Evolutionary conservation across 345 rosid species (phyloP).

Genomic region (Syzygium jambos): DNA sequence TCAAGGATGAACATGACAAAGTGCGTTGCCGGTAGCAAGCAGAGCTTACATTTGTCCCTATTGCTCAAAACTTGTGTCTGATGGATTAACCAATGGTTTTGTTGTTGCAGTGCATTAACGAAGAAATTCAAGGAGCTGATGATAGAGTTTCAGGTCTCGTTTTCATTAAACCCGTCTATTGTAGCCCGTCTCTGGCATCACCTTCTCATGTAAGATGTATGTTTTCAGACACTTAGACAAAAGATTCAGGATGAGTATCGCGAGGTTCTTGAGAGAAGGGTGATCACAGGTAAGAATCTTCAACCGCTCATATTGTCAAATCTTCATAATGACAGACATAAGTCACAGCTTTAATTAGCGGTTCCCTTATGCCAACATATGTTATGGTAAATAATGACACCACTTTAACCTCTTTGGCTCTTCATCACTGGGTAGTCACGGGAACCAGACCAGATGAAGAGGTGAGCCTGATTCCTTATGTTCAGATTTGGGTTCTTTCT

Average conservation of each 20-base stretch:
- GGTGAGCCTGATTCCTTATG: slow-evolving; percentile 25
- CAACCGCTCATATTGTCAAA: not conserved
- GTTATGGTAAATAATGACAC: not conserved
- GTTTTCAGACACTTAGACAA: slow-evolving; percentile 65
- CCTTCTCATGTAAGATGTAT: slow-evolving; percentile 1
- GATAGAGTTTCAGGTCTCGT: slow-evolving; percentile 80
- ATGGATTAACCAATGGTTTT: not conserved
- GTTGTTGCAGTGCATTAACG: slow-evolving; percentile 47
- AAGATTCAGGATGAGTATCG: slow-evolving; percentile 87
- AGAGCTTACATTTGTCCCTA: not conserved
- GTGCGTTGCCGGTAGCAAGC: slow-evolving; percentile 16
- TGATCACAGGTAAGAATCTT: slow-evolving; percentile 54
- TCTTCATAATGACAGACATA: not conserved
- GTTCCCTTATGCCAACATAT: not conserved
- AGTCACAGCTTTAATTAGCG: not conserved
- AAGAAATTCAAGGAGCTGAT: slow-evolving; percentile 59
- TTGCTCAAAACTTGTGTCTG: not conserved
- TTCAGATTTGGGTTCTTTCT: not conserved
- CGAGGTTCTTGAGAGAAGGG: slow-evolving; percentile 84
- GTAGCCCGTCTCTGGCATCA: not conserved
- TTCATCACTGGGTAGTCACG: slow-evolving; percentile 23
- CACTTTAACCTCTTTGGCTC: not conserved
- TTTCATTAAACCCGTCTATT: not conserved
- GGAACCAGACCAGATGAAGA: slow-evolving; percentile 66
- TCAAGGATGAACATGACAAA: slow-evolving; percentile 79